Conservation (phyloP, 78 protist genomes). For the Trichosphaerium sp. region DNA sequence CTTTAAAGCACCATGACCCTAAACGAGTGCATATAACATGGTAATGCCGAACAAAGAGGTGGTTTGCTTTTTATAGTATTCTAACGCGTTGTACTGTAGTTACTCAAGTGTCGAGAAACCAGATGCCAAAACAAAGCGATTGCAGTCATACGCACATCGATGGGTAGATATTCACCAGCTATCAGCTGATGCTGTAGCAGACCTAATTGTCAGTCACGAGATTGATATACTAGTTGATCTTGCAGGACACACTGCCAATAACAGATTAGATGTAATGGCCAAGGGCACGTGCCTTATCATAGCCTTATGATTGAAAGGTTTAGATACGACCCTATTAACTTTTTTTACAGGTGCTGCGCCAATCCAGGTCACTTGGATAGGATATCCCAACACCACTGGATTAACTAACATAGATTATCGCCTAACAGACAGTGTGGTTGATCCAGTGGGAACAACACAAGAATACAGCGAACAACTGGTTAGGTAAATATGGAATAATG, state of each 20-base stretch:
- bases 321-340: conserved; percentile 51
- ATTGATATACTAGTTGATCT: conserved; percentile 64
- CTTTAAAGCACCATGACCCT: conserved; percentile 24
- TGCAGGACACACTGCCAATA: conserved; percentile 57
- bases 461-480: conserved; percentile 22
- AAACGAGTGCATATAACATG: conserved; percentile 6
- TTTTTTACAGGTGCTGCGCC: conserved; percentile 48
- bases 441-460: conserved; percentile 25
- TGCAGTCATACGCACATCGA: neutral
- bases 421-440: conserved; percentile 40
- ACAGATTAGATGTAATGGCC: conserved; percentile 53
- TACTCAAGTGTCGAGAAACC: conserved; percentile 11
- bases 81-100: neutral
- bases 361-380: conserved; percentile 45
- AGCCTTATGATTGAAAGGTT: conserved; percentile 49
- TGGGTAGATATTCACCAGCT: conserved; percentile 27
- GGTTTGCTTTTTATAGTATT: neutral
- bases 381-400: conserved; percentile 72
- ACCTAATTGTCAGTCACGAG: conserved; percentile 11
- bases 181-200: neutral
- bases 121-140: conserved; percentile 23
- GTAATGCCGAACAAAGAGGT: neutral
- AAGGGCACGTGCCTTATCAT: conserved; percentile 43
- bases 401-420: conserved; percentile 37
- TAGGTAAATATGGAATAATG: no score